Conservation (phyloP, 1,284 basidiomycete species). For the Peniophora sp. region DNA sequence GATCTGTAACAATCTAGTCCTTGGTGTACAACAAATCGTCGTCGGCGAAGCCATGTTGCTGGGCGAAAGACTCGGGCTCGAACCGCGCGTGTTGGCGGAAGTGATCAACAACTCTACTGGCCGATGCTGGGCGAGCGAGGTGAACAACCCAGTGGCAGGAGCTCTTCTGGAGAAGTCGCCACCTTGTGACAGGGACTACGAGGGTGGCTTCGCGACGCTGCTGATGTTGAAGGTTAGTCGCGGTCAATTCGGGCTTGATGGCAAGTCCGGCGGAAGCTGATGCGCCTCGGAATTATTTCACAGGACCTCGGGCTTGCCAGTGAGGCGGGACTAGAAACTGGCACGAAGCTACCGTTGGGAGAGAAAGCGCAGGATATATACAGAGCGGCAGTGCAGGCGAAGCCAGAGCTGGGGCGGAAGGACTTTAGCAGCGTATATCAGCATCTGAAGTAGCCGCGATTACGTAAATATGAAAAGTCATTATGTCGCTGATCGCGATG, state of each 20-base stretch:
- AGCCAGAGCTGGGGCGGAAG: slow-evolving; percentile 53
- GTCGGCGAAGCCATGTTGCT: slow-evolving; percentile 83
- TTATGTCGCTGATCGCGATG: background rate
- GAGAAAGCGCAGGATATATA: slow-evolving; percentile 57
- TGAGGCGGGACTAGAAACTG: slow-evolving; percentile 44
- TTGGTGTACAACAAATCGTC: slow-evolving; percentile 73
- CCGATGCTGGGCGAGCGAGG: slow-evolving; percentile 74
- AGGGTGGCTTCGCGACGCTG: slow-evolving; percentile 78
- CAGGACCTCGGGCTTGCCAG: slow-evolving; percentile 79
- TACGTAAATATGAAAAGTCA: background rate
- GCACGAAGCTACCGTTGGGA: slow-evolving; percentile 56
- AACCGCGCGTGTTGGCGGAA: slow-evolving; percentile 65
- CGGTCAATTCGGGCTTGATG: slow-evolving; percentile 1
- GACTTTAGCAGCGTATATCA: slow-evolving; percentile 80
- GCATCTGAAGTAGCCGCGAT: slow-evolving; percentile 31
- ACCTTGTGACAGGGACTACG: slow-evolving; percentile 78
- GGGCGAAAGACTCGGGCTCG: slow-evolving; percentile 69
- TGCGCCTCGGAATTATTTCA: slow-evolving; percentile 4
- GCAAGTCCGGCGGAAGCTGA: background rate
- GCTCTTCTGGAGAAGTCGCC: slow-evolving; percentile 66
- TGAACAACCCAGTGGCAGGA: slow-evolving; percentile 83
- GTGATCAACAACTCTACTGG: slow-evolving; percentile 84
- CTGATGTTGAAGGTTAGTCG: slow-evolving; percentile 73
- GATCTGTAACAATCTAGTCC: slow-evolving; percentile 81
- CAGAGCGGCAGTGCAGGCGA: slow-evolving; percentile 38